Evolutionary conservation across 2,329 filamentous ascomycete species (phyloP), one percentile per base, ranked within the genome.

Genomic region (Gaeumannomyces sp.): DNA sequence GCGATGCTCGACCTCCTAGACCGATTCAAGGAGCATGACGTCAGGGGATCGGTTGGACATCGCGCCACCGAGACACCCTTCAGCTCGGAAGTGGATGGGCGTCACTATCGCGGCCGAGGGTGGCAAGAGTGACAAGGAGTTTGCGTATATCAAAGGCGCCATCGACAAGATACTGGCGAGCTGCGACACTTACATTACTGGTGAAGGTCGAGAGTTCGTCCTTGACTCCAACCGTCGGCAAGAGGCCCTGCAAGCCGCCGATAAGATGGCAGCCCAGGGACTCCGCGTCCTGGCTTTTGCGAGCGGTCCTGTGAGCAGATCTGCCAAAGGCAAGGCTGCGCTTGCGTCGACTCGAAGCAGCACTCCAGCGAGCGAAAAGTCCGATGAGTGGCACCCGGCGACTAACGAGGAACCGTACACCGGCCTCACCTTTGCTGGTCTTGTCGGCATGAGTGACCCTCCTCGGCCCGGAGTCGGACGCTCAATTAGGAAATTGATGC

Each of bases 51-150:
- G 13, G 86, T 97, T 64, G 93, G 93, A n/a, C 83, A 85, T 38
- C 90, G 94, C 61, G 85, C 90, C 38, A 87, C 88, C 59, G 95
- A 99, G 75, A 93, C 92, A 0, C 93, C 95, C 0, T 99, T 99
- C 76, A 98, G 94, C 74, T 99, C 95, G 1, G 65, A 99, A 99
- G 77, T 99, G 94, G 94, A 99, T 99, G 96, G 96, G 96, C 45
- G 93, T 97, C 33, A 90, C 93, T 2, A 91, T 97, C 70, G 87
- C 87, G 59, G 80, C 82, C 28, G 82, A 86, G 61, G 81, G 81
- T 33, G 78, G 80, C 35, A 81, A 80, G 66, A 79, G 80, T 64
- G 88, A 90, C 53, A 87, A 88, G 67, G 91, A 96, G 71, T 88
- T 92, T 69, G 93, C 92, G 0, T 99, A 98, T 75, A 91, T 98